Conservation (phyloP, 805 yeast genomes). For the Blastobotrys attinorum region DNA sequence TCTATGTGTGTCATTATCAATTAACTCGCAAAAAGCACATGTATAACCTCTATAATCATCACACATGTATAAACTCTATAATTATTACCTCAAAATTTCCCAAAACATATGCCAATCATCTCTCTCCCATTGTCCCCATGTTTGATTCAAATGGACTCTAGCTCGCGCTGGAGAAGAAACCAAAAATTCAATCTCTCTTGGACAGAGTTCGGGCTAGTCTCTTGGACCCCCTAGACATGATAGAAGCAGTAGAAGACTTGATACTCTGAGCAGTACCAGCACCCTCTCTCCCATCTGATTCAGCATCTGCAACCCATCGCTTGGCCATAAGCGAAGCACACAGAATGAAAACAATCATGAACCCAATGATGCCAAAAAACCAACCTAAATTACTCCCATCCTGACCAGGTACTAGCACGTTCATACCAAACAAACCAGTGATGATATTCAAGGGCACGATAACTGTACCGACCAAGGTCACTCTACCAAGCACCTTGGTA, state of each 20-base stretch:
- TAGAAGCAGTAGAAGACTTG: not conserved
- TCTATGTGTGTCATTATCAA: too few relatives aligned
- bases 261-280: not conserved
- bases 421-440: constrained; percentile 95
- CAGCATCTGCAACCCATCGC: constrained; percentile 14
- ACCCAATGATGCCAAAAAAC: constrained; percentile 63
- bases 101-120: too few relatives aligned
- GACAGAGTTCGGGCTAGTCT: not conserved
- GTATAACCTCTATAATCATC: too few relatives aligned
- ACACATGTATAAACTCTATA: too few relatives aligned
- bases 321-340: constrained; percentile 34
- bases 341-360: constrained; percentile 37
- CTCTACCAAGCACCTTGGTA: constrained; percentile 81
- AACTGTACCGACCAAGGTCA: constrained; percentile 83
- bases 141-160: not conserved
- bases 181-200: not conserved
- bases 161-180: not conserved
- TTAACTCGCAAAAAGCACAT: too few relatives aligned
- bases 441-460: constrained; percentile 83
- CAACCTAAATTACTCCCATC: constrained; percentile 40
- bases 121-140: too few relatives aligned
- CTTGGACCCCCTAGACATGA: not conserved
- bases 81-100: too few relatives aligned
- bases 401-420: constrained; percentile 78
- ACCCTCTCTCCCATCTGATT: not conserved